A percentile compares a stretch with the other conserved stretches of the same genome.
phyloP scores from a whole-genome alignment of 495 filamentous ascomycete genomes.

The Penicillium paradoxum region DNA sequence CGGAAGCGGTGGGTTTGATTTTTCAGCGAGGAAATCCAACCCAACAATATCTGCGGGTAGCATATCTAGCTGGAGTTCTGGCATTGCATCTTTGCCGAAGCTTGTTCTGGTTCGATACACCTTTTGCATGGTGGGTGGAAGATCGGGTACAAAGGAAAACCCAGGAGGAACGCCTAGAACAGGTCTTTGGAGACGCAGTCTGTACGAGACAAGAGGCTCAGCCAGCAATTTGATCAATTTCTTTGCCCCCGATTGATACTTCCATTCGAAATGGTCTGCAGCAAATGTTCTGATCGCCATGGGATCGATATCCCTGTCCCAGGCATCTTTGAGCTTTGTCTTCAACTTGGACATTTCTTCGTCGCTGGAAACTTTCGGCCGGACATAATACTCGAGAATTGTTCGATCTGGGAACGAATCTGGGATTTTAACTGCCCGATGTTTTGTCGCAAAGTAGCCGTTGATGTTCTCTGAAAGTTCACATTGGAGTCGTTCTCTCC shows the following conservation, averaged over 20 bases:
- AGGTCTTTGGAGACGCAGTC: conserved; percentile 45
- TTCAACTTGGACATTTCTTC: conserved; percentile 56
- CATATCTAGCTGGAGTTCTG: conserved; percentile 74
- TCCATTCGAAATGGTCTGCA: conserved; percentile 82
- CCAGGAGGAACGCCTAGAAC: conserved; percentile 16
- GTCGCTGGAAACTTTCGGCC: conserved; percentile 68
- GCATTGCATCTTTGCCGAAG: conserved; percentile 64
- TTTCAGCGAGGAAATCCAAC: conserved; percentile 66
- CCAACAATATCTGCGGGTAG: conserved; percentile 71
- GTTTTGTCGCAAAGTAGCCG: conserved; percentile 70
- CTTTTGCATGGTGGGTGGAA: conserved; percentile 41
- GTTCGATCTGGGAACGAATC: conserved; percentile 74
- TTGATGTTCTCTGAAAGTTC: conserved; percentile 83
- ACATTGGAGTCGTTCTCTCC: conserved; percentile 68
- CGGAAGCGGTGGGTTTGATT: conserved; percentile 49
- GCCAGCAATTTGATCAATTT: conserved; percentile 82
- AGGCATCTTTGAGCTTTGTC: conserved; percentile 43
- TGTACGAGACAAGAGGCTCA: conserved; percentile 66
- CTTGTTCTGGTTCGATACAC: conserved; percentile 65
- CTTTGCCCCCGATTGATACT: conserved; percentile 65
- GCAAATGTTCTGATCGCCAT: conserved; percentile 65
- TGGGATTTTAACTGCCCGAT: conserved; percentile 69
- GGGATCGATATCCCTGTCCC: conserved; percentile 63
- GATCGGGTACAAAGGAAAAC: conserved; percentile 25
- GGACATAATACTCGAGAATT: conserved; percentile 79